These are phyloP conservation scores for Aphanomyces cochlioides DNA, from an alignment of 352 stramenopile species.

Conservation along the genomic window DNA sequence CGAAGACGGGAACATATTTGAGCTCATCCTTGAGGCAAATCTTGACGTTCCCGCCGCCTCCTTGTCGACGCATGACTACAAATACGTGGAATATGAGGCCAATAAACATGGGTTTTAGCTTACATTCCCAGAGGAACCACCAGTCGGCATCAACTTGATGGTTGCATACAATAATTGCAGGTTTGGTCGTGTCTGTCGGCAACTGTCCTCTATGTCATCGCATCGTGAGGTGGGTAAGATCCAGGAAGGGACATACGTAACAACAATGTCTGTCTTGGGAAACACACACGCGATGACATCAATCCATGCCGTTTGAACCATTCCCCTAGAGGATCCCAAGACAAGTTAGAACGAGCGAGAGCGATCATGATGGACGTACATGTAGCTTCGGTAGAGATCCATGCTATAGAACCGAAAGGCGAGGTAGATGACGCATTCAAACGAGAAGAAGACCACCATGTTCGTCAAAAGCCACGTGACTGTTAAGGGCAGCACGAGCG, in stretches of 20 bases:
- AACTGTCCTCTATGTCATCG: slow-evolving; percentile 53
- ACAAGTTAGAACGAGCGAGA: neutral
- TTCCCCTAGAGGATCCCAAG: slow-evolving; percentile 35
- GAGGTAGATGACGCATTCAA: slow-evolving; percentile 77
- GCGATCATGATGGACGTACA: slow-evolving; percentile 36
- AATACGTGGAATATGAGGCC: neutral
- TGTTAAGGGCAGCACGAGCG: slow-evolving; percentile 39
- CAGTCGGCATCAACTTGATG: slow-evolving; percentile 91
- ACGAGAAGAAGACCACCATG: slow-evolving; percentile 71
- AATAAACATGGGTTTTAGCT: neutral
- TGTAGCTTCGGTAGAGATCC: slow-evolving; percentile 68
- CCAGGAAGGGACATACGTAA: slow-evolving; percentile 56
- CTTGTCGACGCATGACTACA: slow-evolving; percentile 46
- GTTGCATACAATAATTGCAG: slow-evolving; percentile 87
- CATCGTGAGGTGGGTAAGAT: neutral
- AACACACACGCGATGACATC: slow-evolving; percentile 84
- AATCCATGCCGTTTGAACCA: slow-evolving; percentile 75
- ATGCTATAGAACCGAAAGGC: slow-evolving; percentile 82
- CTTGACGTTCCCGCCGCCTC: slow-evolving; percentile 81
- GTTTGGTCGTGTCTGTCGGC: slow-evolving; percentile 61
- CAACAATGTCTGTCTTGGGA: slow-evolving; percentile 70
- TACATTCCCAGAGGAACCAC: slow-evolving; percentile 88
- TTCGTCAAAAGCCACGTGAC: slow-evolving; percentile 85
- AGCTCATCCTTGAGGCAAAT: slow-evolving; percentile 90
- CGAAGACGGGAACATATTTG: slow-evolving; percentile 84